Percentiles rank a stretch among this genome's conserved stretches.
Conservation (phyloP, 2,329 filamentous ascomycete species). For the Hymenoscyphus albidus region DNA sequence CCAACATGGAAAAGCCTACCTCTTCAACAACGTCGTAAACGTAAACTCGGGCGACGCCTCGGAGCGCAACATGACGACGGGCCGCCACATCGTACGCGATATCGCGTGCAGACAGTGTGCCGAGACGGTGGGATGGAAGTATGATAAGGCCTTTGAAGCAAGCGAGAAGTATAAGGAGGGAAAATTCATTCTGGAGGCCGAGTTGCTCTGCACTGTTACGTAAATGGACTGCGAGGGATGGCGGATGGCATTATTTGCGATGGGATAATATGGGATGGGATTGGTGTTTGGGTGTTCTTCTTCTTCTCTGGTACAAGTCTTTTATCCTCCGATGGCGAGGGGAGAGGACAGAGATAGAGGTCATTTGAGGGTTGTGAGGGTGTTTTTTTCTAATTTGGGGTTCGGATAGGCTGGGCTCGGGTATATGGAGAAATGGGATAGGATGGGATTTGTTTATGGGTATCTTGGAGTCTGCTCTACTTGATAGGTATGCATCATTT, state of each 20-base stretch:
- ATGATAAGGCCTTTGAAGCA: constrained; percentile 91
- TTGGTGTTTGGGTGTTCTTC: too few relatives aligned
- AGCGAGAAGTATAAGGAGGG: constrained; percentile 98
- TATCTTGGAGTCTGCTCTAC: too few relatives aligned
- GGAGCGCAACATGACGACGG: constrained; percentile 98
- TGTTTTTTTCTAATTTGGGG: too few relatives aligned
- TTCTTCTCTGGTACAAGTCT: too few relatives aligned
- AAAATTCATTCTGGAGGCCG: constrained; percentile 93
- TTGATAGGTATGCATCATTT: too few relatives aligned
- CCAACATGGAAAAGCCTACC: constrained; percentile 95
- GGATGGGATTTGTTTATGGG: too few relatives aligned
- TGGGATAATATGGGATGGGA: too few relatives aligned
- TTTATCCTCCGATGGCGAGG: too few relatives aligned
- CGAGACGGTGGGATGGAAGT: constrained; percentile 95
- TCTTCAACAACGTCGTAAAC: constrained; percentile 94
- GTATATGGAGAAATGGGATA: too few relatives aligned
- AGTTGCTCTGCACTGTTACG: constrained; percentile 77
- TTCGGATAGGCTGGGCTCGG: too few relatives aligned
- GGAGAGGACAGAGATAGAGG: too few relatives aligned
- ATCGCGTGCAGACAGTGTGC: constrained; percentile 89
- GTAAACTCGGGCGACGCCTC: constrained; percentile 76
- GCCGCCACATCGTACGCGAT: constrained; percentile 88
- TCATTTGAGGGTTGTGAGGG: too few relatives aligned
- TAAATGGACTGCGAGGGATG: constrained; percentile 15
- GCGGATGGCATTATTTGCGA: not conserved